Evolutionary conservation across 257 asterid genomes (phyloP).

Genomic region (Nicotiana paniculata): DNA sequence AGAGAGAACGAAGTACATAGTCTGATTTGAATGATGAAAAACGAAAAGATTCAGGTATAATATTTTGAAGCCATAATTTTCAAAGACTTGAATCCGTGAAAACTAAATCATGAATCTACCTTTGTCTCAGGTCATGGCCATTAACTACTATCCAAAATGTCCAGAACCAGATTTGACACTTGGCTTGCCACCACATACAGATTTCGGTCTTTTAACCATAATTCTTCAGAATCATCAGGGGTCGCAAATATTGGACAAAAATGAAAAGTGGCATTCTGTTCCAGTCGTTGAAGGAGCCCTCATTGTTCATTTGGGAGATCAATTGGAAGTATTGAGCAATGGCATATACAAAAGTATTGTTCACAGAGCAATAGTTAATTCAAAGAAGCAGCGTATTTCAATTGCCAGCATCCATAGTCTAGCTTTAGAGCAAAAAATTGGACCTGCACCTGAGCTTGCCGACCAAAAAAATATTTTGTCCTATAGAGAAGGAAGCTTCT

Average conservation of each 20-base stretch:
- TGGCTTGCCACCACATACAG: constrained; percentile 63
- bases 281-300: constrained; percentile 40
- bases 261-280: constrained; percentile 43
- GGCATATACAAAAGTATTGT: constrained; percentile 42
- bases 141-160: constrained; percentile 55
- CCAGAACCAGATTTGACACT: constrained; percentile 55
- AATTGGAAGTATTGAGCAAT: constrained; percentile 59
- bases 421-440: constrained; percentile 34
- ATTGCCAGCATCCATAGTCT: constrained; percentile 59
- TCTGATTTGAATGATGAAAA: no score
- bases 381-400: constrained; percentile 37
- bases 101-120: no score
- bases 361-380: constrained; percentile 46
- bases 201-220: constrained; percentile 38
- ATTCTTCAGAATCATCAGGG: constrained; percentile 49
- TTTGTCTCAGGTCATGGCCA: constrained; percentile 22
- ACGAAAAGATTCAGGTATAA: no score
- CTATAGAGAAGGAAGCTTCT: constrained; percentile 44
- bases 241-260: constrained; percentile 35
- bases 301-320: constrained; percentile 54
- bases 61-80: no score
- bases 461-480: constrained; percentile 32
- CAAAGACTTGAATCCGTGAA: no score
- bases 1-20: no score
- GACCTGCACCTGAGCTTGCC: constrained; percentile 45